Base-by-base conservation (phyloP, 1,284 basidiomycete species). In the Cerrena zonata region DNA sequence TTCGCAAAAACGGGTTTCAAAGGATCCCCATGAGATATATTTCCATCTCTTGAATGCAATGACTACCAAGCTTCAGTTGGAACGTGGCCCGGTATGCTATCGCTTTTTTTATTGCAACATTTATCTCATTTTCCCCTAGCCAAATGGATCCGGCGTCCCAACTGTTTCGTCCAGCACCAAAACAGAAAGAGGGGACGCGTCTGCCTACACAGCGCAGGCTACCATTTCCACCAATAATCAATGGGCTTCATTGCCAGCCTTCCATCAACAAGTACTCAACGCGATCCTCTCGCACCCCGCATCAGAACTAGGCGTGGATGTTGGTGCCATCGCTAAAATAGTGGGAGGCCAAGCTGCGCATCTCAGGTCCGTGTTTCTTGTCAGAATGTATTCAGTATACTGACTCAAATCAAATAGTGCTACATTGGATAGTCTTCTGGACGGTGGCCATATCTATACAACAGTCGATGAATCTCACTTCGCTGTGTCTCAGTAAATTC, bases 1-100 rank as follows among this genome's bases (percentile, higher is more conserved):
- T 5, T 81, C 76, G 34, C 79, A 86, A 57, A 80, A 97, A 56
- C 82, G 86, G 24, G 72, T 74, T 3, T 70, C 89, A 38, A 77
- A 72, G 25, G 88, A 95, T 63, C 73, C 76, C 37, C 83, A 92
- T 66, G 94, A 99, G 67, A 70, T 91, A 39, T 84, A 84, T 60
- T 94, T 90, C 68, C 94, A 98, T 64, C 61, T 78, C 27, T 63
- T 81, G 48, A 82, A 87, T 55, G 74, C 74, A 3, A 71, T 82
- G 47, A 72, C 75, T 42, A 75, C 80, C 18, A 66, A 65, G 2
- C 60, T 75, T 27, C 68, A 71, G 38, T 68, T 73, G 46, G 72
- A 74, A 41, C 63, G 67, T 15, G 74, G 72, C 5, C 66, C 65
- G 15, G 73, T 71, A 54, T 53, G 63, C 57, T 25, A 15, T 22